Percentiles rank a stretch among this genome's conserved stretches.
Evolutionary conservation across 1,139 yeast genomes (phyloP).

Genomic region (Wickerhamomyces sp.): DNA sequence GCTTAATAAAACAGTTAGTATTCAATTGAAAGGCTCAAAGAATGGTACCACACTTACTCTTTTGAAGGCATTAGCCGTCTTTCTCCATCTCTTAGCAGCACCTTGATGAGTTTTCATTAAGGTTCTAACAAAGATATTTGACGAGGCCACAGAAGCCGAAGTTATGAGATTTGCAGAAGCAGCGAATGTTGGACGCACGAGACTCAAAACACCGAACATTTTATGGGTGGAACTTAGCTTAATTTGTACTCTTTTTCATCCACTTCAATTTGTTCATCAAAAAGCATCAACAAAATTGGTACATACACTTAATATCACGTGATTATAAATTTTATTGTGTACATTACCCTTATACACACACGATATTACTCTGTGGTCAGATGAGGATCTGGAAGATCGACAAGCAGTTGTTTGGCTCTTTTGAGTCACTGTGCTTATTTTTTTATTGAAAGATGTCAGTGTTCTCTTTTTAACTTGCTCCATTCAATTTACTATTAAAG

Average conservation of each 20-base stretch:
- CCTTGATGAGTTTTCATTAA: constrained; percentile 38
- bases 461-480: too few relatives aligned
- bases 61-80: constrained; percentile 52
- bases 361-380: not conserved
- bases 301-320: not conserved
- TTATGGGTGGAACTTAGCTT: not conserved
- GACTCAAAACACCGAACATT: constrained; percentile 15
- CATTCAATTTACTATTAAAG: too few relatives aligned
- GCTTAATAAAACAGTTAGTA: constrained; percentile 28
- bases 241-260: not conserved
- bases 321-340: not conserved
- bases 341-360: not conserved
- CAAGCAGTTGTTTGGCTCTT: too few relatives aligned
- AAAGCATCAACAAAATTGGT: not conserved
- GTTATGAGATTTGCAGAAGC: not conserved
- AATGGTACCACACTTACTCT: constrained; percentile 16
- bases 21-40: not conserved
- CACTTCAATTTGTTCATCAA: not conserved
- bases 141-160: constrained; percentile 1
- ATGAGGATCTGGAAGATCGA: too few relatives aligned
- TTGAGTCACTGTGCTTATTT: too few relatives aligned
- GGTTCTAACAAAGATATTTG: constrained; percentile 25
- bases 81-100: constrained; percentile 81
- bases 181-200: constrained; percentile 12
- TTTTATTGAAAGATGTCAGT: too few relatives aligned